Conservation (phyloP, 176 grass and related monocot genomes). For the Avena eriantha region DNA sequence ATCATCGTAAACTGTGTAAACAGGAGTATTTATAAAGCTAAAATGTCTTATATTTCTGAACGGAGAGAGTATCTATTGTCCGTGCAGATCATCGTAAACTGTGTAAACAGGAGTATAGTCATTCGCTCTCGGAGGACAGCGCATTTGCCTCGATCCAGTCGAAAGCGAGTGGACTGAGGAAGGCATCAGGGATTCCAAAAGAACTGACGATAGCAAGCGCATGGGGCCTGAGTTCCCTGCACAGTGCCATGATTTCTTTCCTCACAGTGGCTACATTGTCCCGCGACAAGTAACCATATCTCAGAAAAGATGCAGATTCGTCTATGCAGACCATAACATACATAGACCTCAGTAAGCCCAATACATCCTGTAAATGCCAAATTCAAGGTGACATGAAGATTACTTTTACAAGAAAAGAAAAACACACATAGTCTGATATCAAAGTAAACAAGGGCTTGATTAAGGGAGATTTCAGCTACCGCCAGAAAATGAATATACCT, state of each 20-base stretch:
- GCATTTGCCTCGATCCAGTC: constrained; percentile 96
- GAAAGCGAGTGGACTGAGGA: constrained; percentile 94
- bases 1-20: too few species aligned
- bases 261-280: constrained; percentile 63
- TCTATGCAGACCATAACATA: constrained; percentile 84
- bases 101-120: neutral
- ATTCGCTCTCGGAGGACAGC: constrained; percentile 61
- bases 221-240: constrained; percentile 80
- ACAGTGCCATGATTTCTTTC: constrained; percentile 81
- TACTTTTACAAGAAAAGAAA: neutral
- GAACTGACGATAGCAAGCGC: constrained; percentile 77
- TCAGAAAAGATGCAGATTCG: constrained; percentile 83
- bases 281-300: constrained; percentile 77
- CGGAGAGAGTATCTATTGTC: neutral
- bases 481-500: constrained; percentile 51
- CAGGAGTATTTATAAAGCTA: too few species aligned
- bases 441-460: neutral
- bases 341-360: constrained; percentile 88
- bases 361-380: constrained; percentile 61
- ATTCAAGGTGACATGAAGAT: constrained; percentile 25
- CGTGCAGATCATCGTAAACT: constrained; percentile 17
- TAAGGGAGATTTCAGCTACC: neutral
- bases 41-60: too few species aligned
- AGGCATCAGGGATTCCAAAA: constrained; percentile 94
- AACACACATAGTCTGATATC: neutral